Conservation (phyloP, 306 rosid genomes). For the Psophocarpus tetragonolobus region DNA sequence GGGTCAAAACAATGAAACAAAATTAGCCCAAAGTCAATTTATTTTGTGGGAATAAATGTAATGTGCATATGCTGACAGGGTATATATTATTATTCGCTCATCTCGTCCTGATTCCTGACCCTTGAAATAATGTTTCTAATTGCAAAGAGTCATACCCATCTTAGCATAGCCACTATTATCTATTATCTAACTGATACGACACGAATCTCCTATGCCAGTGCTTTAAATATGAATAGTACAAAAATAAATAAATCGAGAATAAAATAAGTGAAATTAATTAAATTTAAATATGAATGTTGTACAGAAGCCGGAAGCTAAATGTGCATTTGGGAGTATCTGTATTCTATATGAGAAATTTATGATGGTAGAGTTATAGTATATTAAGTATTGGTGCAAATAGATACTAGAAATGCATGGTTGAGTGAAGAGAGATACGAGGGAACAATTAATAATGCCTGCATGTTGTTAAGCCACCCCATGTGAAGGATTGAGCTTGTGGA, state of each 20-base stretch:
- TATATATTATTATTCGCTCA: background rate
- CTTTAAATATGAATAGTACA: background rate
- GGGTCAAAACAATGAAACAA: slow-evolving; percentile 33
- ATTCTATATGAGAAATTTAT: background rate
- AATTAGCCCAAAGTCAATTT: slow-evolving; percentile 20
- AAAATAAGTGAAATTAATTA: background rate
- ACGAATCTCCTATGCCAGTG: background rate
- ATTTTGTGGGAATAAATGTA: slow-evolving; percentile 7
- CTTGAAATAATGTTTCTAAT: slow-evolving; percentile 4
- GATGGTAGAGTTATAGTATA: background rate
- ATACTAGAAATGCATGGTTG: background rate
- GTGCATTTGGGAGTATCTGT: background rate
- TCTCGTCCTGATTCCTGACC: background rate
- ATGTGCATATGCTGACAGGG: background rate
- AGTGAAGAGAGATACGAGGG: slow-evolving; percentile 6
- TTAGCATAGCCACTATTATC: slow-evolving; percentile 12
- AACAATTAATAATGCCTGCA: slow-evolving; percentile 24
- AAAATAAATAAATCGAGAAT: background rate
- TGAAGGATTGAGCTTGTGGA: slow-evolving; percentile 46
- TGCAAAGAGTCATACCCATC: slow-evolving; percentile 22
- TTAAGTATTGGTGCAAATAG: background rate
- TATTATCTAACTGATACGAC: background rate
- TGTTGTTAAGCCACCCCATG: slow-evolving; percentile 30
- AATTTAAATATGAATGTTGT: too few relatives aligned
- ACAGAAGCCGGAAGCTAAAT: background rate